A percentile compares a stretch with the other conserved stretches of the same genome.
Evolutionary conservation across 2,329 filamentous ascomycete genomes (phyloP).

Genomic region (Tolypocladium nubicola): DNA sequence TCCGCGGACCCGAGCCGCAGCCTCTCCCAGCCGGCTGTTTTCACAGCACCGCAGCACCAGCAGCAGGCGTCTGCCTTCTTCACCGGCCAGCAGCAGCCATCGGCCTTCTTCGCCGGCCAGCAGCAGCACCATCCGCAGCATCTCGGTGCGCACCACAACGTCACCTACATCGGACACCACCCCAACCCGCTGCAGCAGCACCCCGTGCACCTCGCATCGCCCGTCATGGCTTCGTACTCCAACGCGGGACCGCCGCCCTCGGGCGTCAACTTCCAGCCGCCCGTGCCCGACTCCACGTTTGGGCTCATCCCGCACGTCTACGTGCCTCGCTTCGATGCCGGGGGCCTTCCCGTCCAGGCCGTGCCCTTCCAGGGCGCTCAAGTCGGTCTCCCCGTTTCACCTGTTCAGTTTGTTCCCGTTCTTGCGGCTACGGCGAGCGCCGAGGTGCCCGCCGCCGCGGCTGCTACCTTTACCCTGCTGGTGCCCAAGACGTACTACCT

Average conservation of each 20-base stretch:
- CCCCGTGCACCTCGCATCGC: conserved; percentile 9
- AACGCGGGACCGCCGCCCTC: conserved; percentile 28
- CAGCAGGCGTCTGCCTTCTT: conserved; percentile 6
- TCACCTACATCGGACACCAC: conserved; percentile 17
- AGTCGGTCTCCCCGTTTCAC: conserved; percentile 17
- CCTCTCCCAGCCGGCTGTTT: not conserved
- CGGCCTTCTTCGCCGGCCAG: not conserved
- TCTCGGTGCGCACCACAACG: not conserved
- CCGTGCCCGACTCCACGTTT: conserved; percentile 45
- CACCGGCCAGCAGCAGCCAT: not conserved
- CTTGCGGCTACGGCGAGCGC: conserved; percentile 4
- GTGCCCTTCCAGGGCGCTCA: conserved; percentile 15
- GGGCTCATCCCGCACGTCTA: conserved; percentile 46
- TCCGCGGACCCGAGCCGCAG: conserved; percentile 23
- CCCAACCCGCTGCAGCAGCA: conserved; percentile 7
- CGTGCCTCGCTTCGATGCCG: conserved; percentile 39
- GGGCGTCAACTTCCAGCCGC: conserved; percentile 46
- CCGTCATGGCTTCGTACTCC: conserved; percentile 29
- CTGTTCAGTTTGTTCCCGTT: not conserved
- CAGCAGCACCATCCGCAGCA: not conserved
- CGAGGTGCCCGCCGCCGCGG: conserved; percentile 12
- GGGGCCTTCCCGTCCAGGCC: conserved; percentile 3
- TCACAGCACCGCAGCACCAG: not conserved
- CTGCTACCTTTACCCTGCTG: conserved; percentile 17
- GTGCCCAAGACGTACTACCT: conserved; percentile 21